Conservation (phyloP, 2,329 filamentous ascomycete genomes). For the Metarhizium brunneum region DNA sequence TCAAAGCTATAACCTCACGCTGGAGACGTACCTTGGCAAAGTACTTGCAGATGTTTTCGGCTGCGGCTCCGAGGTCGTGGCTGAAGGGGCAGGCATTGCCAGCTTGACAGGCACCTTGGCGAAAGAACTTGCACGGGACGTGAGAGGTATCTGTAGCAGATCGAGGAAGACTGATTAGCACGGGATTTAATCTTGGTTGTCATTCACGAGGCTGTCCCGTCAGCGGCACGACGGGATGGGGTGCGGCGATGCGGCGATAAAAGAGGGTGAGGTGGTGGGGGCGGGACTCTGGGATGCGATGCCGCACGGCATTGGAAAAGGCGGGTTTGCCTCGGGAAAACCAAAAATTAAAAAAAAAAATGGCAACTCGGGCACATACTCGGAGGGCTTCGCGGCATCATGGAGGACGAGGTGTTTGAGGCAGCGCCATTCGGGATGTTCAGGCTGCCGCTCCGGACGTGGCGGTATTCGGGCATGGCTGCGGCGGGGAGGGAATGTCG, state of each 20-base stretch:
- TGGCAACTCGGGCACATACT: constrained; percentile 26
- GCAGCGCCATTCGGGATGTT: constrained; percentile 33
- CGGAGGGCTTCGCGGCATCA: constrained; percentile 48
- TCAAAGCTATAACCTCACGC: neutral
- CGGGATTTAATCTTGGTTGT: neutral
- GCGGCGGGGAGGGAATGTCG: constrained; percentile 8
- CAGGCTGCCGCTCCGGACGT: constrained; percentile 49
- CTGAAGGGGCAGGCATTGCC: constrained; percentile 94
- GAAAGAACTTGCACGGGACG: constrained; percentile 99
- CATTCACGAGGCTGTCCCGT: no score
- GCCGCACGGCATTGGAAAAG: neutral
- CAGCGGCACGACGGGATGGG: neutral
- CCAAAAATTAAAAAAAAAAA: neutral
- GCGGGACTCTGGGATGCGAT: constrained; percentile 2
- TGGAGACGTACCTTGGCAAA: constrained; percentile 74
- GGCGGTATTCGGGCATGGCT: constrained; percentile 43
- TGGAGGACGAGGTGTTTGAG: constrained; percentile 12
- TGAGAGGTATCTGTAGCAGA: constrained; percentile 70
- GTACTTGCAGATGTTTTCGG: constrained; percentile 94
- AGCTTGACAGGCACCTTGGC: constrained; percentile 90
- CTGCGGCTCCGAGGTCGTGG: constrained; percentile 77
- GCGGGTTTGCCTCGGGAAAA: no score
- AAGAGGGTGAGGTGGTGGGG: constrained; percentile 4
- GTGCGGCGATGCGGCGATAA: constrained; percentile 1
- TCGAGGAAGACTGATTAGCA: neutral